A percentile compares a stretch with the other conserved stretches of the same genome.
phyloP scores from a whole-genome alignment of 1,139 yeast genomes.

The Starmera stellimalicola region DNA sequence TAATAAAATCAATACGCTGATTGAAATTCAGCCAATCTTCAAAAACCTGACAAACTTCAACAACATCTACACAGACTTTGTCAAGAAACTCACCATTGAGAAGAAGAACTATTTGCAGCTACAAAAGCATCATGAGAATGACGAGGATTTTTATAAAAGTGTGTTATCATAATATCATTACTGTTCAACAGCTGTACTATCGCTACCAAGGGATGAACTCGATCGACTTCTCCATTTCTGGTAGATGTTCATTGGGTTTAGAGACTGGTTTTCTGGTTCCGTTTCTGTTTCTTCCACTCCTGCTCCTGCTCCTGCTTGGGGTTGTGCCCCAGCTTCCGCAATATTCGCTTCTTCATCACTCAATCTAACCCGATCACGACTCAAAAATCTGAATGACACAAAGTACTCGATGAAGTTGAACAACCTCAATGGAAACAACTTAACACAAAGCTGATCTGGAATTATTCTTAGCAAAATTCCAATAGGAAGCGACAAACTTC shows the following conservation, averaged over 20 bases:
- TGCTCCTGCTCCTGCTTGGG: slow-evolving; percentile 12
- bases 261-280: slow-evolving; percentile 17
- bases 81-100: slow-evolving; percentile 25
- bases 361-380: slow-evolving; percentile 6
- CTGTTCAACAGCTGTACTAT: slow-evolving; percentile 7
- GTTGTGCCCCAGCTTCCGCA: background rate
- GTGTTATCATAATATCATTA: background rate
- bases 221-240: slow-evolving; percentile 18
- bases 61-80: slow-evolving; percentile 36
- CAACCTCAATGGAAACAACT: slow-evolving; percentile 56
- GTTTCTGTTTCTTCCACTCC: slow-evolving; percentile 14
- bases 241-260: slow-evolving; percentile 17
- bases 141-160: slow-evolving; percentile 1
- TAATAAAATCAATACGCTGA: slow-evolving; percentile 33
- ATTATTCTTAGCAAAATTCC: slow-evolving; percentile 68
- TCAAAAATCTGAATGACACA: slow-evolving; percentile 37
- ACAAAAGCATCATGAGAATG: slow-evolving; percentile 16
- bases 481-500: slow-evolving; percentile 71
- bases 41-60: slow-evolving; percentile 40
- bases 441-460: slow-evolving; percentile 74
- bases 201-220: slow-evolving; percentile 8
- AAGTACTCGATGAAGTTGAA: slow-evolving; percentile 38
- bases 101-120: slow-evolving; percentile 26
- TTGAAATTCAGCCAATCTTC: slow-evolving; percentile 42
- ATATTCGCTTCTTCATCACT: slow-evolving; percentile 1